A percentile compares a stretch with the other conserved stretches of the same genome.
phyloP scores from a whole-genome alignment of 2,329 filamentous ascomycete genomes.

The Zalaria sp. region DNA sequence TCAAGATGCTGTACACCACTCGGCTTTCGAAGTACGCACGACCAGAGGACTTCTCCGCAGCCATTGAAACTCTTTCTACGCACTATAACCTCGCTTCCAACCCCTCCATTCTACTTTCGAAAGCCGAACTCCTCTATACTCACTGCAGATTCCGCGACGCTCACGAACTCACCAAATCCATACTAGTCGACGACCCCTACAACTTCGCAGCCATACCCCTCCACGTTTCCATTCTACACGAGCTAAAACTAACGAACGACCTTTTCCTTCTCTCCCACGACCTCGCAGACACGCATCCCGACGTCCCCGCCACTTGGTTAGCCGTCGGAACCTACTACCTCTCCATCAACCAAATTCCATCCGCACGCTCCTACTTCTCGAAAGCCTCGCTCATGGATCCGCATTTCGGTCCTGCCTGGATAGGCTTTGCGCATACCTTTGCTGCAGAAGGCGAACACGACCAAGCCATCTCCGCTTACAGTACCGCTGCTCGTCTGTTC shows the following conservation, averaged over 20 bases:
- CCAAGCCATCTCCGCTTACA: slow-evolving; percentile 95
- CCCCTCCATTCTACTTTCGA: slow-evolving; percentile 77
- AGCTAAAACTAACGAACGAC: slow-evolving; percentile 73
- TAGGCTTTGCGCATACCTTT: slow-evolving; percentile 96
- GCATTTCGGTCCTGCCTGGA: slow-evolving; percentile 95
- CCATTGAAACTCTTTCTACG: slow-evolving; percentile 80
- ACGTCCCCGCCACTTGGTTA: slow-evolving; percentile 84
- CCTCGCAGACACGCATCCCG: slow-evolving; percentile 77
- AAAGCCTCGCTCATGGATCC: slow-evolving; percentile 97
- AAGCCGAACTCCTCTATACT: slow-evolving; percentile 83
- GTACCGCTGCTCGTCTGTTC: slow-evolving; percentile 84
- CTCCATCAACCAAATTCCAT: slow-evolving; percentile 67
- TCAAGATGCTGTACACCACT: slow-evolving; percentile 91
- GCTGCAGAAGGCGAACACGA: slow-evolving; percentile 96
- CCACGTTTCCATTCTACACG: slow-evolving; percentile 80
- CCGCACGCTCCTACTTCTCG: slow-evolving; percentile 81
- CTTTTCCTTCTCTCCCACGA: slow-evolving; percentile 89
- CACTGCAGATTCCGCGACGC: slow-evolving; percentile 89
- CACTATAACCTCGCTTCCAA: slow-evolving; percentile 83
- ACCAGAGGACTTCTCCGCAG: slow-evolving; percentile 65
- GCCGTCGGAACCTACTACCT: slow-evolving; percentile 95
- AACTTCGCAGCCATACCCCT: slow-evolving; percentile 82
- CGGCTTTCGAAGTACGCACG: slow-evolving; percentile 90
- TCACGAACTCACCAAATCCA: slow-evolving; percentile 65
- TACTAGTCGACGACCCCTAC: slow-evolving; percentile 73